These are phyloP conservation scores for Pleoardoris graminearum DNA, from an alignment of 2,329 filamentous ascomycete species.

Conservation along the genomic window DNA sequence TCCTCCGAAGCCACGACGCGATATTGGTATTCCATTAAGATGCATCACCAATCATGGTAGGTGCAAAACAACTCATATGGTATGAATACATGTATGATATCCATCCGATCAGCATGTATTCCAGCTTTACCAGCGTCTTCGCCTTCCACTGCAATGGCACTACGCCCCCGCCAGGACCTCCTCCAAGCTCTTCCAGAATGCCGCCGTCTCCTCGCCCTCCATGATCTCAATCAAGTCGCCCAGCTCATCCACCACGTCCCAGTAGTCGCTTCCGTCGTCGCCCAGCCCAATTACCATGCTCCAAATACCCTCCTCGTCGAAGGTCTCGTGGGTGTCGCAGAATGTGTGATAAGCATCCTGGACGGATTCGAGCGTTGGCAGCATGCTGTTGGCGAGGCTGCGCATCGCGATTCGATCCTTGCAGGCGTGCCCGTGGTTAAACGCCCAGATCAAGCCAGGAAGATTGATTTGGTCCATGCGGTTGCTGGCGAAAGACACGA, in stretches of 20 bases:
- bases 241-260: slow-evolving; percentile 2
- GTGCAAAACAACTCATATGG: too few species aligned
- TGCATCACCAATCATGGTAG: too few species aligned
- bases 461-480: background rate
- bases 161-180: background rate
- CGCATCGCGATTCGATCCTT: background rate
- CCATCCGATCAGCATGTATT: too few species aligned
- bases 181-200: background rate
- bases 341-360: background rate
- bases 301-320: slow-evolving; percentile 1
- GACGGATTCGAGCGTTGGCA: background rate
- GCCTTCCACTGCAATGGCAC: too few species aligned
- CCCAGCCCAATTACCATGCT: background rate
- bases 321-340: background rate
- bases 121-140: too few species aligned
- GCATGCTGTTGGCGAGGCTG: background rate
- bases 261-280: background rate
- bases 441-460: background rate
- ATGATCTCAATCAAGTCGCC: background rate
- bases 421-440: background rate
- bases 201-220: background rate
- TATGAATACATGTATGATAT: too few species aligned
- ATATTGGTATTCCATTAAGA: too few species aligned
- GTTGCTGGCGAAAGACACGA: background rate
- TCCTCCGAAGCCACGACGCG: too few species aligned